Evolutionary conservation across 192 early-diverging fungal genomes (phyloP), one percentile per base, ranked within the genome.

Genomic region (Dissophora globulifera): DNA sequence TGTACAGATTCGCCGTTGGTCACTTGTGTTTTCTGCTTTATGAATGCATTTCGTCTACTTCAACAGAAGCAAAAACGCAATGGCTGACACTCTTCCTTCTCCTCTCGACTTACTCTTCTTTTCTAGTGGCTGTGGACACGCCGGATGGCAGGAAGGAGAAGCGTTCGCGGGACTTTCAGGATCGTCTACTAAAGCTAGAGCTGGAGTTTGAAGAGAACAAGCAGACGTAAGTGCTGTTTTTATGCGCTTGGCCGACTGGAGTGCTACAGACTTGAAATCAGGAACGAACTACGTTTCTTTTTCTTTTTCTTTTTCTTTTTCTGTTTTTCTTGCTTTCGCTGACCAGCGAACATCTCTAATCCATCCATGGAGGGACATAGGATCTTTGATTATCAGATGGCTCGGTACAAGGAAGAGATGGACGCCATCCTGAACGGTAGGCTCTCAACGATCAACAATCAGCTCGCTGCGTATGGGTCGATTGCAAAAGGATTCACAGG

Each of bases 121-220:
- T 26, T 50, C 40, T 62, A 58, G 61, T 60, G 43, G 65, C 71
- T 7, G 7, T 53, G 16, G 68, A 74, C 5, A 67, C 53, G 26
- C 54, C 50, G 30, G 83, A 85, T 48, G 83, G 64, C 52, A 85
- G 80, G 65, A 85, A 85, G 55, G 85, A 88, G 25, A 84, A 80
- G 55, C 79, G 84, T 26, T 72, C 80, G 47, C 78, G 83, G 42
- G 87, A 89, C 12, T 81, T 87, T 23, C 62, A 75, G 43, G 82
- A 85, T 16, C 78, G 87, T 22, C 70, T 91, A 12, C 79, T 89
- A 33, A 81, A 78, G 46, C 72, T 91, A 52, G 78, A 86, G 26
- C 47, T 81, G 13, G 90, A 91, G 55, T 88, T 91, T 76, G 56
- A 79, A 16, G 78, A 88, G 38, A 85, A 79, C 53, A 88, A 86